Evolutionary conservation across 2,329 filamentous ascomycete genomes (phyloP), one percentile per base, ranked within the genome.

Genomic region (Paracoccidioides lutzii): DNA sequence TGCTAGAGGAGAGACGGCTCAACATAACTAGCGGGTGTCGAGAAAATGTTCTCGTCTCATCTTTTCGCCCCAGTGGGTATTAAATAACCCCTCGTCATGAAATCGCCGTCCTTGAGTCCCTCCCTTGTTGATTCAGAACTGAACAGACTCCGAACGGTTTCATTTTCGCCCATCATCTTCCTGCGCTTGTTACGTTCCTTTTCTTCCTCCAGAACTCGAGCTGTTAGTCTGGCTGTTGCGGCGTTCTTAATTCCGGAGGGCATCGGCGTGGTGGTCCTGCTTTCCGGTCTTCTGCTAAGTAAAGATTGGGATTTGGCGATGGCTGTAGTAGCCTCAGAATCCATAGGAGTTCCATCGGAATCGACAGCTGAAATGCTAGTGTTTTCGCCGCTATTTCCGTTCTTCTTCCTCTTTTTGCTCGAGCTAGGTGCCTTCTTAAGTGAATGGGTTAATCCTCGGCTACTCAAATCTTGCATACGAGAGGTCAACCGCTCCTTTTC

Each of bases 161-260:
- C 78, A 63, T 76, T 81, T 56, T 77, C 74, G 3, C 78, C 82
- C 62, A 88, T 64, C 66, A 89, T 64, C 66, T 87, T 95, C 58
- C 87, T 78, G 61, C 84, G 76, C 73, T 91, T 95, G 61, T 89
- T 90, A 55, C 81, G 78, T 64, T 86, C 83, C 52, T 91, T 87
- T 68, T 96, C 88, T 65, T 97, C 91, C 30, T 86, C 85, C 32
- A 97, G 69, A 0, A 98, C 90, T 62, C 84, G 90, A 0, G 87
- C 87, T 0, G 91, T 95, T 45, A 98, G 73, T 3, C 83, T 86
- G 0, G 91, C 90, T 0, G 93, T 93, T 55, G 88, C 81, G 0
- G 88, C 77, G 63, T 97, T 95, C 69, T 95, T 95, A 69, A 97
- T 95, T 9, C 85, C 82, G 54, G 77, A 72, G 4, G 61, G 58